Base-by-base conservation (phyloP, 345 rosid genomes). In the Toxicodendron radicans region DNA sequence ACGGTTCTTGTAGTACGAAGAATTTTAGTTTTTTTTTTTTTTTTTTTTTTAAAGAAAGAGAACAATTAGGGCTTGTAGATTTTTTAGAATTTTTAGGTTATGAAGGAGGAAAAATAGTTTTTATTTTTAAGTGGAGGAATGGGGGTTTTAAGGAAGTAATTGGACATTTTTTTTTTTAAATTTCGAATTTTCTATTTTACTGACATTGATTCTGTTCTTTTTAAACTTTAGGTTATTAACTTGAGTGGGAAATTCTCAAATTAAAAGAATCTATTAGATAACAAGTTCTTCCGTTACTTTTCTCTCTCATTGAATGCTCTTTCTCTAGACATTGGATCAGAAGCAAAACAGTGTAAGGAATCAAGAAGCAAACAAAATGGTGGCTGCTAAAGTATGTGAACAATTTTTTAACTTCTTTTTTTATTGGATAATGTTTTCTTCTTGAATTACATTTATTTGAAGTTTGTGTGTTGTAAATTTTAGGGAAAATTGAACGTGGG, bases 401-500 rank as follows among this genome's bases (percentile, higher is more conserved):
- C 13, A 17, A 21, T 59, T 13, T 16, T 64, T n/a, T 41, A 4
- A 35, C 62, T 66, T 66, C 8, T 63, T 23, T 59, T 11, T 17
- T 51, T 12, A 51, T 13, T 53, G 38, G 53, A 0, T 11, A 38
- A 16, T n/a, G 56, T 43, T 27, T n/a, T 43, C 10, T 46, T 13
- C 1, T 17, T 48, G 30, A 12, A 18, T 30, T 13, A 3, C 21
- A 13, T 67, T 45, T 33, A 12, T 38, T 41, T 10, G 27, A 18
- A 23, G 27, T 59, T 3, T 16, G 23, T 53, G 27, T 70, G 23
- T 49, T 65, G 23, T 51, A 3, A 70, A 69, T 56, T 76, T 69
- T 20, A 85, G 85, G 77, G 49, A 49, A 79, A 65, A 48, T 10
- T 23, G 17, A 66, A 20, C 2, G 13, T 60, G 61, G 66, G 57